Percentiles rank a stretch among this genome's conserved stretches.
Evolutionary conservation across 192 early-diverging fungal genomes (phyloP).

Genomic region (Linnemannia schmuckeri): DNA sequence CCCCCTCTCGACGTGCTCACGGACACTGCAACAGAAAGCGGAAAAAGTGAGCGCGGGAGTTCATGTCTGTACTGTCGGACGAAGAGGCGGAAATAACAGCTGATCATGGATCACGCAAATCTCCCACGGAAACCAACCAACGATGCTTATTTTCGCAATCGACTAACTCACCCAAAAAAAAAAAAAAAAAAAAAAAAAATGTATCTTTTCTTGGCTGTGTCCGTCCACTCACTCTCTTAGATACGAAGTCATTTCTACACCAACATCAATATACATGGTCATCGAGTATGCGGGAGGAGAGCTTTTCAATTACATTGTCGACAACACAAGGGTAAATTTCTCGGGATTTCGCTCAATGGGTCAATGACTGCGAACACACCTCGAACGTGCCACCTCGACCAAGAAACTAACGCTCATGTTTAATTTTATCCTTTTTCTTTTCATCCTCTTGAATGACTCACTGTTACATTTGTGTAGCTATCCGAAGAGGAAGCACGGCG

Average conservation of each 20-base stretch:
- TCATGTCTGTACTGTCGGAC: background rate
- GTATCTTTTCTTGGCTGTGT: background rate
- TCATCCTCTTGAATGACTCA: conserved; percentile 11
- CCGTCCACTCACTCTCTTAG: conserved; percentile 42
- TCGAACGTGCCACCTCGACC: background rate
- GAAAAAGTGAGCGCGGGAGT: conserved; percentile 8
- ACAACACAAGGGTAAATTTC: conserved; percentile 71
- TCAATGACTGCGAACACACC: background rate
- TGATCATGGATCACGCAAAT: conserved; percentile 26
- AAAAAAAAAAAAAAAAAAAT: background rate
- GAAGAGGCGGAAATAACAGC: conserved; percentile 21
- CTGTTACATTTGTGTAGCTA: conserved; percentile 61
- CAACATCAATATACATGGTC: conserved; percentile 98
- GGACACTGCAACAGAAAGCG: background rate
- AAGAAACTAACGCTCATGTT: background rate
- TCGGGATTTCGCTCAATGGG: background rate
- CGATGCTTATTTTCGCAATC: background rate
- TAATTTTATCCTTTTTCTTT: background rate
- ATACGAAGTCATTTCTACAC: conserved; percentile 97
- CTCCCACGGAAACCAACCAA: background rate
- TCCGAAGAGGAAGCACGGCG: conserved; percentile 85
- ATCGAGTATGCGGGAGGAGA: conserved; percentile 90
- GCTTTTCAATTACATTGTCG: conserved; percentile 89
- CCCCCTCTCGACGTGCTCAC: background rate
- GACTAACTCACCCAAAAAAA: background rate